Base-by-base conservation (phyloP, 148 eudicot species). In the Arbutus unedo region DNA sequence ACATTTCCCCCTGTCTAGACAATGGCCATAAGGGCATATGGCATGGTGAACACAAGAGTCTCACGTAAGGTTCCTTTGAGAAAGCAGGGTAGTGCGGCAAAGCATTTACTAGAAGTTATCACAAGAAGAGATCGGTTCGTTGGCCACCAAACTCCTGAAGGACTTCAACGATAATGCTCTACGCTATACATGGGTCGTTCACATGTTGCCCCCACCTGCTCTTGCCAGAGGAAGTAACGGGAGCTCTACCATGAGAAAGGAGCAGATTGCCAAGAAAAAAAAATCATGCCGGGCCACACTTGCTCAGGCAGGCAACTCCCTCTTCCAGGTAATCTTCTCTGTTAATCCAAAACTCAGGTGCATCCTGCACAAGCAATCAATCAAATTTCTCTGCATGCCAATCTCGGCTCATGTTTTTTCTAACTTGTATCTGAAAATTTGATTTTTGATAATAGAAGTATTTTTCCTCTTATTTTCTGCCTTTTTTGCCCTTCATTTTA, bases 281-380 rank as follows among this genome's bases (percentile, higher is more conserved):
- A 50, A 13, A 64, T 83, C 86, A 93, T 81, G 95, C 94, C 75
- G 90, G 94, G 72, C 98, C 97, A 84, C 95, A 93, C 86, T 94
- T 96, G 91, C 92, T 93, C 21, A 96, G 88, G 85, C 97, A 96
- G 81, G 87, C 91, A 74, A 96, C 87, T 84, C 99, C 99, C 86
- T 96, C 99, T 90, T 96, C 99, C 83, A 93, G 85, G 87, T 96
- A 96, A 86, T 96, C 99, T 88, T 96, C 91, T 83, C 91, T 90
- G 84, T 89, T 94, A 77, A 96, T 96, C 99, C 99, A 96, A 79
- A 96, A 94, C 81, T 96, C 99, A 3, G 99, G 98, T 48, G 99
- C 94, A 89, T 96, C 99, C 99, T 96, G 94, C 89, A 89, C 59
- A 55, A 55, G 76, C 78, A 81, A 68, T 48, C 78, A 81, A 68